Base-by-base conservation (phyloP, 805 yeast genomes). In the Lipomyces anomalus region DNA sequence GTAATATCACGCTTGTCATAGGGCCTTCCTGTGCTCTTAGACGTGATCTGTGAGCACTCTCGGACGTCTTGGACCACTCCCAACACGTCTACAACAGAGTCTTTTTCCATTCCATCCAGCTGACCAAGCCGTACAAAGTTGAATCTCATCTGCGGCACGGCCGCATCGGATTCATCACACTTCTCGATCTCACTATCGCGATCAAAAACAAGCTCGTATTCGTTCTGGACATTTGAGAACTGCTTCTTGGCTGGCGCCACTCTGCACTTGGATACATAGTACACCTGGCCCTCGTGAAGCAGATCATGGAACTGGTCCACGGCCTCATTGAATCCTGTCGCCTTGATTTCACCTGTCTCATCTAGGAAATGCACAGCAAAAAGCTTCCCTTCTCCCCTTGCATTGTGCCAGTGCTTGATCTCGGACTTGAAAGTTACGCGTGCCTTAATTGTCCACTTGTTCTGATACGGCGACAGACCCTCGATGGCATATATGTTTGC, bases 331-430 rank as follows among this genome's bases (percentile, higher is more conserved):
- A 92, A 92, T 1, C 92, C 96, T 2, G 97, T 88, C 7, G 95
- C 97, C 60, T 92, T 76, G 57, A 92, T 92, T 69, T 92, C 97
- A 59, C 92, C 95, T 4, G 96, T 84, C 63, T 92, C 95, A 63
- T 92, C 98, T 46, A 90, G 68, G 47, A 92, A 79, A 57, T 87
- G 86, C 24, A 87, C 85, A 57, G 82, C 84, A 70, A 92, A 88
- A 48, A 92, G 73, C 64, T 85, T 84, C 44, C 98, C 98, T 52
- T 82, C 86, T 47, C 96, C 95, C 58, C 80, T 76, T 51, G 78
- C 81, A 58, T 85, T 87, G 42, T 85, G 78, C 90, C 90, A 92
- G 30, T 85, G 84, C 65, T 86, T 80, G 56, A 90, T 74, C 50
- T 87, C 96, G 45, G 90, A 79, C 65, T 90, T 92, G 64, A 75